Percentiles rank a stretch among this genome's conserved stretches.
phyloP scores from a whole-genome alignment of 495 filamentous ascomycete genomes.

The Xylaria scruposa region DNA sequence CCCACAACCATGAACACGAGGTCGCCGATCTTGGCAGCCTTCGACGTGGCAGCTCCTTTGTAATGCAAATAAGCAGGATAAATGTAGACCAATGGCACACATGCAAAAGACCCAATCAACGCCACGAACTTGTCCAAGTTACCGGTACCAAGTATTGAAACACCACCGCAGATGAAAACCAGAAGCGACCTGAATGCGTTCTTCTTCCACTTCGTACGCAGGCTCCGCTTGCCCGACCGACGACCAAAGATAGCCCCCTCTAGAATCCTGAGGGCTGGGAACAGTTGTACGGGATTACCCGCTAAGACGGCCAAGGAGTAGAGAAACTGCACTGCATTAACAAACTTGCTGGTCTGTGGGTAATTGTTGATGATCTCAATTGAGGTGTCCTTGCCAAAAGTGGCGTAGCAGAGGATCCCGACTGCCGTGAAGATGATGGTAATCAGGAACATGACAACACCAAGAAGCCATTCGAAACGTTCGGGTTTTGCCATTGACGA shows the following conservation, averaged over 20 bases:
- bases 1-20: conserved; percentile 62
- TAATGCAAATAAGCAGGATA: conserved; percentile 77
- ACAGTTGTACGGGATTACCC: conserved; percentile 69
- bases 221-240: conserved; percentile 61
- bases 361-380: conserved; percentile 72
- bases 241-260: conserved; percentile 61
- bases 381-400: conserved; percentile 62
- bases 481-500: conserved; percentile 66
- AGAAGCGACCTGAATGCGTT: conserved; percentile 61
- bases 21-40: conserved; percentile 57
- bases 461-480: conserved; percentile 64
- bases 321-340: conserved; percentile 70
- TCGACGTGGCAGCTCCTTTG: conserved; percentile 60
- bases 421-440: conserved; percentile 68
- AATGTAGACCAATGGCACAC: conserved; percentile 91
- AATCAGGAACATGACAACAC: conserved; percentile 65
- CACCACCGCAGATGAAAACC: conserved; percentile 56
- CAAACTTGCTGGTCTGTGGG: conserved; percentile 65
- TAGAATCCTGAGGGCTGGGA: conserved; percentile 67
- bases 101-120: conserved; percentile 67
- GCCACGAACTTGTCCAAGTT: conserved; percentile 71
- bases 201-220: conserved; percentile 69
- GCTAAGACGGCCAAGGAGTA: conserved; percentile 69
- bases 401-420: conserved; percentile 68
- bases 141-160: conserved; percentile 61